Percentiles rank a stretch among this genome's conserved stretches.
Evolutionary conservation across 202 grass and related monocot genomes (phyloP).

Genomic region (Setaria italica): DNA sequence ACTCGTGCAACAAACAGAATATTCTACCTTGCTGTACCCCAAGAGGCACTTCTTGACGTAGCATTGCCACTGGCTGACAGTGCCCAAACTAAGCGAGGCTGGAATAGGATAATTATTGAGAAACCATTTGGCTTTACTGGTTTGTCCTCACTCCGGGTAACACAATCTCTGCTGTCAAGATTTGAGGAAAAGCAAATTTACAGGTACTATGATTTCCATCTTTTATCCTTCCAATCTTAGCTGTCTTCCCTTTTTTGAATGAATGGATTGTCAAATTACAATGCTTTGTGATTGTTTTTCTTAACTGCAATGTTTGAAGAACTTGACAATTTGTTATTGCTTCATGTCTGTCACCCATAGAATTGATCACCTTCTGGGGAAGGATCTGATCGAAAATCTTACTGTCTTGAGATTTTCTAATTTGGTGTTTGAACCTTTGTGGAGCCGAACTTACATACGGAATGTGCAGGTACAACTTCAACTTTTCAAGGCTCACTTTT

Average conservation of each 20-base stretch:
- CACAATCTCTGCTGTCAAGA: constrained; percentile 74
- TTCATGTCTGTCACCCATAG: constrained; percentile 45
- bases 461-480: constrained; percentile 82
- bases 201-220: constrained; percentile 52
- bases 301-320: not conserved
- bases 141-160: constrained; percentile 67
- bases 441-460: constrained; percentile 84
- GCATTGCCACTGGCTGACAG: constrained; percentile 71
- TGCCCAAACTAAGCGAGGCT: constrained; percentile 71
- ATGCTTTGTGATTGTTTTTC: constrained; percentile 22
- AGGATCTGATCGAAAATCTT: constrained; percentile 95
- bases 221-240: constrained; percentile 23
- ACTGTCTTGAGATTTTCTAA: constrained; percentile 98
- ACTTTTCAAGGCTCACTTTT: constrained; percentile 3
- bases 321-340: constrained; percentile 12
- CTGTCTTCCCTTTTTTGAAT: not conserved
- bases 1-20: constrained; percentile 76
- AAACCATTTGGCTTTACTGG: constrained; percentile 97
- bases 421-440: constrained; percentile 96
- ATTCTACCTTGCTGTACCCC: constrained; percentile 97
- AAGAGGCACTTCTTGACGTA: constrained; percentile 92
- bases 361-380: constrained; percentile 95
- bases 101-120: constrained; percentile 98
- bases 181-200: constrained; percentile 92
- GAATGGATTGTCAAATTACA: constrained; percentile 8